Base-by-base conservation (phyloP, 2,329 filamentous ascomycete genomes). In the Alternaria burnsii region DNA sequence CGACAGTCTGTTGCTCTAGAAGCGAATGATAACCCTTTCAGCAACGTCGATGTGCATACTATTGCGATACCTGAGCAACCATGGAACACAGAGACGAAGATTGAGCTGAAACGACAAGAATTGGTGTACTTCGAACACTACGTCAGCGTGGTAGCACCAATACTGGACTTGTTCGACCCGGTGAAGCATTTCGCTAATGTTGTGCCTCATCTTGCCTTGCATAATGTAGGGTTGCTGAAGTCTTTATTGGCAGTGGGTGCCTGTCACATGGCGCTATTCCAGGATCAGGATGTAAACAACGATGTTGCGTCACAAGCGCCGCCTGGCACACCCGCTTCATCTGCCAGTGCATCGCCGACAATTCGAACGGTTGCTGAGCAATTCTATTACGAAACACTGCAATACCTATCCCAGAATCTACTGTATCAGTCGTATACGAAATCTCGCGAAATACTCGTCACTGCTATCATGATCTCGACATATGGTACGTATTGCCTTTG, bases 311-410 rank as follows among this genome's bases (percentile, higher is more conserved):
- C 71, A 18, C 72, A 76, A 24, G 69, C 76, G 20, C 63, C 64
- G 16, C 60, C 65, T 34, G 59, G 61, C 20, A 70, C 69, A 1
- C 66, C 65, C 14, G 57, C 51, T 28, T 67, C 65, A 18, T 54
- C 62, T 16, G 46, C 55, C 9, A 68, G 62, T 40, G 47, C 67
- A 1, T 57, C 68, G 4, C 65, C 64, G 11, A 74, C 71, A 7
- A 70, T 72, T 5, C 80, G 62, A 68, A 78, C 50, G 77, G 81
- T 47, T 28, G 71, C 71, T 3, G 72, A 84, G 24, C 71, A 74
- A 83, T 89, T 88, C 61, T 89, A 89, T 67, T 85, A 87, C 64
- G 85, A 89, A 68, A 88, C 87, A 0, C 77, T 89, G 0, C 85
- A 87, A 55, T 89, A 89, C 62, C 77, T 89, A 0, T 85, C 87